phyloP scores from a whole-genome alignment of 2,329 filamentous ascomycete species.

The Fusarium sp. region DNA sequence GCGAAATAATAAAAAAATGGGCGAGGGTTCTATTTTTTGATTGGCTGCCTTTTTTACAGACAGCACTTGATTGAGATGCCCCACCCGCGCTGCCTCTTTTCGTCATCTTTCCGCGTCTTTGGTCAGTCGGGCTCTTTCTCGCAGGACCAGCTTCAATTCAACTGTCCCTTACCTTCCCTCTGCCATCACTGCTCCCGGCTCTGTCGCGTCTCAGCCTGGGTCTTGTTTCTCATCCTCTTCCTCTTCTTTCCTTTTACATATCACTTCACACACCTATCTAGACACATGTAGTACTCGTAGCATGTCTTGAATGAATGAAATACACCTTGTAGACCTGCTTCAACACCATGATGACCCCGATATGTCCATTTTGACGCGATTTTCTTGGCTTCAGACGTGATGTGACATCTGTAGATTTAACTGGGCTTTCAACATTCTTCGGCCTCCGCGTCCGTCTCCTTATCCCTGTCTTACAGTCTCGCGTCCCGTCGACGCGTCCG shows the following conservation, averaged over 20 bases:
- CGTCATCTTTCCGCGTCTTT: slow-evolving; percentile 22
- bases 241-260: slow-evolving; percentile 38
- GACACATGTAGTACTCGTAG: background rate
- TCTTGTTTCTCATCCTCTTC: slow-evolving; percentile 28
- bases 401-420: background rate
- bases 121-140: background rate
- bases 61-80: slow-evolving; percentile 9
- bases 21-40: slow-evolving; percentile 37
- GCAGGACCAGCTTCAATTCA: background rate
- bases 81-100: slow-evolving; percentile 17
- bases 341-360: background rate
- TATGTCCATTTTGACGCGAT: background rate
- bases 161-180: background rate
- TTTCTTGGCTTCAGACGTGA: background rate
- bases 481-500: slow-evolving; percentile 26
- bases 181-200: slow-evolving; percentile 4
- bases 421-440: background rate
- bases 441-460: background rate
- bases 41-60: slow-evolving; percentile 20
- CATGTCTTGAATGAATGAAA: background rate
- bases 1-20: slow-evolving; percentile 35
- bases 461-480: slow-evolving; percentile 7
- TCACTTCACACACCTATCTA: slow-evolving; percentile 5
- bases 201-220: slow-evolving; percentile 15
- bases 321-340: slow-evolving; percentile 2